These are phyloP conservation scores for Letharia columbiana DNA, from an alignment of 495 filamentous ascomycete species.

Conservation along the genomic window DNA sequence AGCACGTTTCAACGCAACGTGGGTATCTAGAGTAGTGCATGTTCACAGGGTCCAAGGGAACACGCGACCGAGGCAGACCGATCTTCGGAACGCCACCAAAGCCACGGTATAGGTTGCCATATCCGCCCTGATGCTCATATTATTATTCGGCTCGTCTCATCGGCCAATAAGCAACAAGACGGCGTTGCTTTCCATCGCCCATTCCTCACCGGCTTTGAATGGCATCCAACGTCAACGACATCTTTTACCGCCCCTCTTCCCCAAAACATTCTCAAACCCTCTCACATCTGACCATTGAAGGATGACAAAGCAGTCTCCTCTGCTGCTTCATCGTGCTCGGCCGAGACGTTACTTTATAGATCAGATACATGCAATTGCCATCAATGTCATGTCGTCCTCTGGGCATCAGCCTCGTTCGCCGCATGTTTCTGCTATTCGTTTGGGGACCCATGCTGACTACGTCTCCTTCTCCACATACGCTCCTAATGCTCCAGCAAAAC, in stretches of 20 bases:
- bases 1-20: background rate
- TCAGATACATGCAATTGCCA: no score
- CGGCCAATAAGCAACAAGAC: background rate
- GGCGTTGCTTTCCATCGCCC: background rate
- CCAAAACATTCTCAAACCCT: constrained; percentile 6
- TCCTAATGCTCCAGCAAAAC: background rate
- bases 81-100: no score
- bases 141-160: background rate
- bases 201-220: background rate
- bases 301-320: no score
- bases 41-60: background rate
- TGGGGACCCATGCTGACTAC: no score
- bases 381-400: background rate
- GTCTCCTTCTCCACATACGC: background rate
- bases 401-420: background rate
- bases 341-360: no score
- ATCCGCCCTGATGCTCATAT: background rate
- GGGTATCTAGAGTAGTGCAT: background rate
- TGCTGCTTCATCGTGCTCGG: no score
- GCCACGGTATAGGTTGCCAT: background rate
- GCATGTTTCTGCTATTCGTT: background rate
- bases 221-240: background rate
- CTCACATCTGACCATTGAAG: background rate
- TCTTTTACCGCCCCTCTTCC: background rate
- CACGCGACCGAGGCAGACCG: background rate